Percentiles rank a stretch among this genome's conserved stretches.
Conservation (phyloP, 1,284 basidiomycete species). For the Inonotus obliquus region DNA sequence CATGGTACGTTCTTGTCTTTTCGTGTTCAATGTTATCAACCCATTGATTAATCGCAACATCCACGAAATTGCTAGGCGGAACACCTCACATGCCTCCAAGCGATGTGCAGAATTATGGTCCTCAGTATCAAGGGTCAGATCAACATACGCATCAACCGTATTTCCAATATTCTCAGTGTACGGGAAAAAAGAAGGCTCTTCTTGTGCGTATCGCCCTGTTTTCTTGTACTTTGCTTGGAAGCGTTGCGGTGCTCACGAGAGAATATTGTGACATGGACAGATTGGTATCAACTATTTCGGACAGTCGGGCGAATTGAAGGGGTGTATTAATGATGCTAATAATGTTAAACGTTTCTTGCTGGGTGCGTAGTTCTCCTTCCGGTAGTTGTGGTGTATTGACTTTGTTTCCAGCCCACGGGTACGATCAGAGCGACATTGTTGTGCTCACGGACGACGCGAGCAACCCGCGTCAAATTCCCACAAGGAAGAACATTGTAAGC, state of each 20-base stretch:
- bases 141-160: constrained; percentile 36
- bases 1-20: background rate
- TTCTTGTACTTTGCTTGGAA: background rate
- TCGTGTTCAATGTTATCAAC: background rate
- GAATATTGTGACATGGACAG: constrained; percentile 30
- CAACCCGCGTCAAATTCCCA: constrained; percentile 65
- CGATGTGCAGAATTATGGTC: constrained; percentile 64
- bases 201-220: constrained; percentile 43
- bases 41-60: too few species aligned
- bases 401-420: constrained; percentile 49
- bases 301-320: constrained; percentile 56
- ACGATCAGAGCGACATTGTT: constrained; percentile 81
- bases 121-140: constrained; percentile 48
- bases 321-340: constrained; percentile 86
- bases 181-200: constrained; percentile 74
- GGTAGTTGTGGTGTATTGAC: background rate
- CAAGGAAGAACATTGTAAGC: constrained; percentile 76
- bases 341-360: constrained; percentile 75
- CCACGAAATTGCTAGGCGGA: too few species aligned
- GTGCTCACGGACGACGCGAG: constrained; percentile 74
- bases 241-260: background rate
- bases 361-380: constrained; percentile 36
- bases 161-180: constrained; percentile 87
- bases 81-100: constrained; percentile 54
- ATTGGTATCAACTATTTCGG: constrained; percentile 84